Conservation (phyloP, 805 yeast species). For the Candida loeiensis region DNA sequence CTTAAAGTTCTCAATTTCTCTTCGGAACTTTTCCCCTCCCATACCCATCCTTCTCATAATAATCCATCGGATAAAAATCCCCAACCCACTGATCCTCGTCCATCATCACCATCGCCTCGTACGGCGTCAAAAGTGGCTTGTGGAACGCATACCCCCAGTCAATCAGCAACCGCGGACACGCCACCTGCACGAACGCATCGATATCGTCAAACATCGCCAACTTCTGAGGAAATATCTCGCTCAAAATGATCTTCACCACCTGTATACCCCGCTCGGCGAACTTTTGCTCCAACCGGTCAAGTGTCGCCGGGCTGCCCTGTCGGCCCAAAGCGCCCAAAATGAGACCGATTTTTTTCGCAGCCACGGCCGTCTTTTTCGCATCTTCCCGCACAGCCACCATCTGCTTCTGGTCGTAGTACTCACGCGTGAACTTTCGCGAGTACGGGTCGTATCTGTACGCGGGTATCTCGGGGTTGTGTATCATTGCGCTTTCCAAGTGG, state of each 20-base stretch:
- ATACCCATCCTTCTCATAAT: conserved; percentile 84
- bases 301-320: conserved; percentile 84
- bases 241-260: conserved; percentile 76
- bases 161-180: conserved; percentile 92
- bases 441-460: conserved; percentile 96
- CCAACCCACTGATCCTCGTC: conserved; percentile 68
- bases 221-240: conserved; percentile 92
- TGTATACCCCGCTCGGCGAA: conserved; percentile 54
- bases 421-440: conserved; percentile 84
- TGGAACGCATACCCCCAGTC: conserved; percentile 99
- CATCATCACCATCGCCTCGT: conserved; percentile 90
- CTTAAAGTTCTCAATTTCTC: background rate
- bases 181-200: conserved; percentile 95
- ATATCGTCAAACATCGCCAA: conserved; percentile 88
- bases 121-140: conserved; percentile 89
- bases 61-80: conserved; percentile 89
- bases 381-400: conserved; percentile 68
- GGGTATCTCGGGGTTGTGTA: conserved; percentile 88
- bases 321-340: conserved; percentile 92
- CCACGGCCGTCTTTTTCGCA: conserved; percentile 63
- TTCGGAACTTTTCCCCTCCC: conserved; percentile 80
- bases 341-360: conserved; percentile 69
- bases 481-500: conserved; percentile 94
- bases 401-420: conserved; percentile 82
- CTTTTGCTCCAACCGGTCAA: conserved; percentile 58